Evolutionary conservation across 108 stramenopile species (phyloP), one percentile per base, ranked within the genome.

Genomic region (Conticribra weissflogii): DNA sequence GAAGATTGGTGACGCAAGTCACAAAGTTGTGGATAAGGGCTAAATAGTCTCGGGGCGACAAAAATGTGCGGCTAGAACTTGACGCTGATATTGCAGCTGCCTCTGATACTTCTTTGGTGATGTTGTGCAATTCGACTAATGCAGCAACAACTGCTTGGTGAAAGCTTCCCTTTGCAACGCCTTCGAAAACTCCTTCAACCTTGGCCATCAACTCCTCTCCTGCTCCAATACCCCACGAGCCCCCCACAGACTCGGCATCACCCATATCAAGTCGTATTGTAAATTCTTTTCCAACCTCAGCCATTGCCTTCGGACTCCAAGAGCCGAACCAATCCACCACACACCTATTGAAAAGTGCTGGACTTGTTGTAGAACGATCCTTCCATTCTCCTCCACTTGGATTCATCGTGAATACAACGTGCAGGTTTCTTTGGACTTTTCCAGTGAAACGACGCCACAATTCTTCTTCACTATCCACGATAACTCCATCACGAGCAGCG

Each of bases 281-380:
- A 53, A 96, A 93, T 51, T 86, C 87, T 65, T 71, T 72, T 14
- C 75, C 85, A 17, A 97, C 96, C 71, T 98, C 96, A 22, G 90
- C 96, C 83, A 99, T 81, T 3, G 99, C 97, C 61, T 86, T 90
- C 24, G 61, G 45, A 46, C 89, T 80, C 99, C 99, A 99, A 14
- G 97, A 96, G 29, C 99, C 99, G 72, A 99, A 98, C 99, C 99
- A 99, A 73, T 99, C 98, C 1, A 99, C 98, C 8, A 99, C 98
- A 71, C 99, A 99, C 41, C 99, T 86, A 86, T 99, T 99, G 84
- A 99, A 99, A 24, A 99, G 78, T 21, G 99, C 99, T 4, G 99
- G 99, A 69, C 96, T 97, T 21, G 99, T 98, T 9, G 98, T 97
- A 22, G 97, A 95, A 24, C 98, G 88, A 49, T 93, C 92, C 74